Evolutionary conservation across 2,329 filamentous ascomycete species (phyloP), one percentile per base, ranked within the genome.

Genomic region (Microsporum audouinii): DNA sequence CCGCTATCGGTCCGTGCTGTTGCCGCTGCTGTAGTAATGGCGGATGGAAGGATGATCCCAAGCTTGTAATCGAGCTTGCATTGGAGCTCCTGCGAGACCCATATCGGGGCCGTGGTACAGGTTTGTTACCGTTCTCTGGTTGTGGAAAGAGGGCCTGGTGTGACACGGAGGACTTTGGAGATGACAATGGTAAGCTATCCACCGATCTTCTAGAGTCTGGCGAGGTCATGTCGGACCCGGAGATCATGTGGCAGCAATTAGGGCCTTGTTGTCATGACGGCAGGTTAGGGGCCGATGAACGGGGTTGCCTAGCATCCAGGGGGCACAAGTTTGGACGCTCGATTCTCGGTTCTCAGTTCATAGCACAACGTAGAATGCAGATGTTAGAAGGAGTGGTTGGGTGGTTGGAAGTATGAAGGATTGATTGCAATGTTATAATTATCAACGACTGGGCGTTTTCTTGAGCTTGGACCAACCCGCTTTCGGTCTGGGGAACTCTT

Each of bases 51-150:
- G 84, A 82, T n/a, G 90, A 90, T 63, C 91, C 91, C 71, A 95
- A 85, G 36, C 91, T 96, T 71, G 87, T 85, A 67, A 92, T 84
- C 27, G 92, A 96, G 78, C 91, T 95, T 51, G 91, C 87, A 31
- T 86, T 88, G 60, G 94, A 97, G 64, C 85, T 88, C 73, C 91
- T 83, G 71, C 91, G 75, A 65, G 73, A 70, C 63, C 71, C 70
- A 65, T 68, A 68, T 60, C 72, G 68, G 43, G 74, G 71, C 51
- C 72, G 67, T 57, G 65, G 61, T 23, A 71, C 67, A 7, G 69
- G 64, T 12, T 71, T 43, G n/a, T 6, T 71, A 41, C 71, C 70
- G 27, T 71, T 74, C 57, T 76, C 74, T 53, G 74, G 63, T 63
- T 73, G 72, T n/a, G 63, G 66, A 33, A 69, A 67, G 10, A 71